Base-by-base conservation (phyloP, 768 basidiomycete species). In the Termitomyces sp. region DNA sequence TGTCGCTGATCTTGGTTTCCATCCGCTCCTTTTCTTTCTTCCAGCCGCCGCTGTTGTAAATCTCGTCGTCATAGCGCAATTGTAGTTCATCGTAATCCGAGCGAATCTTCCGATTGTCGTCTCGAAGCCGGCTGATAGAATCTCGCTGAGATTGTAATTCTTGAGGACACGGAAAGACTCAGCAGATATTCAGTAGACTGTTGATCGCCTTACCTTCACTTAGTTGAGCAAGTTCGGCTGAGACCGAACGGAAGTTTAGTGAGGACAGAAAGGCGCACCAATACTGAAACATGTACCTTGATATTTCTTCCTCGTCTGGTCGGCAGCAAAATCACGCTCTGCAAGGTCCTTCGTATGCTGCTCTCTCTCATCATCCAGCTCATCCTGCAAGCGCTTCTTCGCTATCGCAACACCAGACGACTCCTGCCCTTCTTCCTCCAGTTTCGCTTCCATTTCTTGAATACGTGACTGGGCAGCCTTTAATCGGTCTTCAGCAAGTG, bases 1-100 rank as follows among this genome's bases (percentile, higher is more conserved):
- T 66, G 68, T 93, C 88, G 5, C 68, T 69, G 53, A 94, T 90
- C 79, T 90, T 92, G 53, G 83, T 87, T 59, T 94, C 90, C 73
- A 93, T 75, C 12, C 90, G 86, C 58, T 93, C 91, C 69, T 86
- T 91, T 74, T 94, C 92, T 66, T 90, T 88, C 74, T 87, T 88
- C 92, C 91, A 93, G 4, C 87, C 83, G 14, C 85, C 81, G 47
- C 87, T 86, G 56, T 81, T 87, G 69, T 87, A 88, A 27, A 88
- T 78, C 64, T 92, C 90, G 59, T 90, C 87, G 59, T 92, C 88
- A 61, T 84, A 86, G 39, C 83, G 81, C 34, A 88, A 71, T 63
- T 90, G 88, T 4, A 93, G 77, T 37, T 88, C 83, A 56, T 91
- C 89, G 51, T 85, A 83, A 58, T 92, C 86, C 0, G 88, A 87